A percentile compares a stretch with the other conserved stretches of the same genome.
Conservation (phyloP, 257 asterid species). For the Capsicum baccatum region DNA sequence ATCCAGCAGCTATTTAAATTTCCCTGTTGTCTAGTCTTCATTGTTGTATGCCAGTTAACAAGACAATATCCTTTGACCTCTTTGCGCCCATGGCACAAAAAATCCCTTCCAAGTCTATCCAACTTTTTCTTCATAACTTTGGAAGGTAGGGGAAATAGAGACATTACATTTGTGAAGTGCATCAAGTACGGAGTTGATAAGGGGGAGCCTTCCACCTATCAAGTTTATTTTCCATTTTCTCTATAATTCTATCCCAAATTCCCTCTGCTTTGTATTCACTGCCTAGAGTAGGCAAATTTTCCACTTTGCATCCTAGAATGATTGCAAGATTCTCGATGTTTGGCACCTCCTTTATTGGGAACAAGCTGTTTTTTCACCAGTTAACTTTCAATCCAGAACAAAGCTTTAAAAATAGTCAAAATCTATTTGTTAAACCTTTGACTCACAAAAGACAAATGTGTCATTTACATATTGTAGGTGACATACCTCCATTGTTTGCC, state of each 20-base stretch:
- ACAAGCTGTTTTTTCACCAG: background rate
- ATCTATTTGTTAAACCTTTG: background rate
- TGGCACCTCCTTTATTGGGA: background rate
- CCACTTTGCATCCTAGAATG: background rate
- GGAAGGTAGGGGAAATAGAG: background rate
- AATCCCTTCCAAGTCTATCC: background rate
- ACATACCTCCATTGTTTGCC: background rate
- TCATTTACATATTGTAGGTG: background rate
- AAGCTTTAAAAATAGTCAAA: background rate
- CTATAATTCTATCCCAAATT: background rate
- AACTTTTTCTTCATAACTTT: background rate
- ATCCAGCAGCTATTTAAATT: too few species aligned
- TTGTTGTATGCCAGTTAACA: too few species aligned
- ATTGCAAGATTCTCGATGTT: background rate
- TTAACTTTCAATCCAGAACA: background rate
- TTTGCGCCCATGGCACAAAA: too few species aligned
- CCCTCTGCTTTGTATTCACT: background rate
- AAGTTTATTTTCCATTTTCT: too few species aligned
- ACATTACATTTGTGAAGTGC: background rate
- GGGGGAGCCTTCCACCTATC: background rate
- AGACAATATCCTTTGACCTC: too few species aligned
- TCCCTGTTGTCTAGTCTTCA: too few species aligned
- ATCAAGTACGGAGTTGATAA: background rate
- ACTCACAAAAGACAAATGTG: background rate
- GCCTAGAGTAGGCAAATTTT: background rate